Conservation (phyloP, 2,329 filamentous ascomycete species). For the Trichoderma semiorbis region DNA sequence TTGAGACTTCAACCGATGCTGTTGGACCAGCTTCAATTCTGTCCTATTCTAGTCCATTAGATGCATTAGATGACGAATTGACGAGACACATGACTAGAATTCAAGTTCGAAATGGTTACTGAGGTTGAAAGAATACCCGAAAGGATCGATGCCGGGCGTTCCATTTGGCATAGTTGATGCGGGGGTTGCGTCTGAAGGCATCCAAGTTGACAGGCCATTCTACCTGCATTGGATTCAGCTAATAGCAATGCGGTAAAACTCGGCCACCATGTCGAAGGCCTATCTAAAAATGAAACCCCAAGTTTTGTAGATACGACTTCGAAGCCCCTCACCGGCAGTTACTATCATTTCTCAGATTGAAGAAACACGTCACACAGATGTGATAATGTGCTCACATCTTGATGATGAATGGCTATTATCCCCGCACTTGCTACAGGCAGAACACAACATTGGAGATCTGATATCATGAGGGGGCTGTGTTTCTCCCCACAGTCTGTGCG, state of each 20-base stretch:
- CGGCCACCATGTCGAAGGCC: neutral
- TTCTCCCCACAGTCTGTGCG: neutral
- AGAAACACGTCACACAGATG: neutral
- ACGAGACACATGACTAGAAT: neutral
- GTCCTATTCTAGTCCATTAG: neutral
- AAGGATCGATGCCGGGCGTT: neutral
- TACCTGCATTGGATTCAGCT: neutral
- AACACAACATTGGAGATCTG: neutral
- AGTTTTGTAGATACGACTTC: neutral
- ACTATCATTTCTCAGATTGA: neutral
- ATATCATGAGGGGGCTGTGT: constrained; percentile 3
- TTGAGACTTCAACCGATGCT: neutral
- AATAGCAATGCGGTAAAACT: neutral
- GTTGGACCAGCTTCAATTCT: neutral
- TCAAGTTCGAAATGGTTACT: neutral
- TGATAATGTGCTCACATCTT: neutral
- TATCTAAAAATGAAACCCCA: neutral
- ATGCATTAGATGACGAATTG: neutral
- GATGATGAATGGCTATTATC: neutral
- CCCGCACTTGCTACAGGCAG: constrained; percentile 8
- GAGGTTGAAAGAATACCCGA: neutral
- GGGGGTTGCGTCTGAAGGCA: neutral
- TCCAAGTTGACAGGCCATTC: neutral
- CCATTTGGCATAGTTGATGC: neutral
- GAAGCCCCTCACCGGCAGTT: neutral